Evolutionary conservation across 2,329 filamentous ascomycete genomes (phyloP), one percentile per base, ranked within the genome.

Genomic region (Fusarium virguliforme): DNA sequence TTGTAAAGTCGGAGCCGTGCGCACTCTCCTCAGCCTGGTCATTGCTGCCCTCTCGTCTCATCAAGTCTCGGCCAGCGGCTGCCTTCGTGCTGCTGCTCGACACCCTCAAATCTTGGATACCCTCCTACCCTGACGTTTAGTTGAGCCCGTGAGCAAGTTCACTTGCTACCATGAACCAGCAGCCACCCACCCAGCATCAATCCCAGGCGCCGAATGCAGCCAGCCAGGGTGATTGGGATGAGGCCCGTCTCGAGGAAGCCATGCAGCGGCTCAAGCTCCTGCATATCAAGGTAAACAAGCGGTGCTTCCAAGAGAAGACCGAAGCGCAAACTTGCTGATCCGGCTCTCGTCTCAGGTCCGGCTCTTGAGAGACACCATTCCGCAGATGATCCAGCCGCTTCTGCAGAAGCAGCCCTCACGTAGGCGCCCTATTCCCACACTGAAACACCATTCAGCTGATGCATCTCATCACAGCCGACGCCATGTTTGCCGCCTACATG

Each of bases 261-360:
- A 81, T 89, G 72, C 80, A 85, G 72, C 82, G 84, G 35, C 81
- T 89, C 58, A 86, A 87, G 71, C 80, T 86, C 51, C 79, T 89
- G n/a, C 86, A 89, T 73, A 80, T 87, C 73, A 85, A 87, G 82
- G 87, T 85, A 83, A 53, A 18, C 18, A 18, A 18, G 18, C 37
- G 26, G 35, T 58, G 43, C 60, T 55, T 62, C 56, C 37, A 50
- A 68, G 34, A 34, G 22, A 46, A 64, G 48, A 53, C 26, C 13
- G 32, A 59, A 72, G 75, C 58, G 60, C 56, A 60, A 46, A 26
- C 41, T 51, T 67, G 60, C 68, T 79, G 43, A 79, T 63, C 38
- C 51, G 48, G 37, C 46, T 63, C 54, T 57, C 34, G 46, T 60
- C 64, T 38, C 67, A 83, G 81, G 76, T 75, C 34, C 79, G 81